Percentiles rank a stretch among this genome's conserved stretches.
Conservation (phyloP, 78 protist genomes). For the Dictyostelium capitatum region DNA sequence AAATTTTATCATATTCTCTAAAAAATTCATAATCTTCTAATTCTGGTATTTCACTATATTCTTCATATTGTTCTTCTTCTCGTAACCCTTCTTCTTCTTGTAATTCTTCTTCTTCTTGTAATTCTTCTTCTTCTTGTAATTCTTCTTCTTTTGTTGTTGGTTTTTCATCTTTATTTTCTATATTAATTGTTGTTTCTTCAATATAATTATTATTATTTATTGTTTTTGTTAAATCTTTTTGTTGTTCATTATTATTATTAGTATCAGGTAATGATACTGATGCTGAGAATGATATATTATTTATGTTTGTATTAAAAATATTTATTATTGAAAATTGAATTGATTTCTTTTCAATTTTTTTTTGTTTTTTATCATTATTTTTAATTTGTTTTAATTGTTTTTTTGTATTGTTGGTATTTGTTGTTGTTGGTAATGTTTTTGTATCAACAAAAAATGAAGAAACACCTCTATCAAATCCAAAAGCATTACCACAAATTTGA, state of each 20-base stretch:
- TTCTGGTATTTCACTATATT: background rate
- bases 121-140: background rate
- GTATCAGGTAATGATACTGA: background rate
- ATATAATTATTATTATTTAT: constrained; percentile 11
- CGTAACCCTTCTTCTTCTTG: background rate
- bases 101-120: background rate
- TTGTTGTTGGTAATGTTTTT: background rate
- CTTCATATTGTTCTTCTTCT: background rate
- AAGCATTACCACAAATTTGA: too few relatives aligned
- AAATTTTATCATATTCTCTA: background rate
- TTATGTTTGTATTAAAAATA: background rate
- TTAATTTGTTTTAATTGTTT: background rate
- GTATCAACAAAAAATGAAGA: background rate
- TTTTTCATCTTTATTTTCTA: background rate
- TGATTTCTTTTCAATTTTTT: constrained; percentile 1
- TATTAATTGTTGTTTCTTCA: background rate
- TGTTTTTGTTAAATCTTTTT: background rate
- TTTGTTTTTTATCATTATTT: constrained; percentile 11
- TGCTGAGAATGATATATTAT: constrained; percentile 8
- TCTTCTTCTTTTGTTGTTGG: background rate
- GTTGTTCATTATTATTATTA: background rate
- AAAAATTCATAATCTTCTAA: background rate
- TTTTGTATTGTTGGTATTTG: background rate
- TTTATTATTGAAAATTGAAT: background rate
- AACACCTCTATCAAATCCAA: too few relatives aligned